phyloP scores from a whole-genome alignment of 2,329 filamentous ascomycete species.

The Didymella pomorum region DNA sequence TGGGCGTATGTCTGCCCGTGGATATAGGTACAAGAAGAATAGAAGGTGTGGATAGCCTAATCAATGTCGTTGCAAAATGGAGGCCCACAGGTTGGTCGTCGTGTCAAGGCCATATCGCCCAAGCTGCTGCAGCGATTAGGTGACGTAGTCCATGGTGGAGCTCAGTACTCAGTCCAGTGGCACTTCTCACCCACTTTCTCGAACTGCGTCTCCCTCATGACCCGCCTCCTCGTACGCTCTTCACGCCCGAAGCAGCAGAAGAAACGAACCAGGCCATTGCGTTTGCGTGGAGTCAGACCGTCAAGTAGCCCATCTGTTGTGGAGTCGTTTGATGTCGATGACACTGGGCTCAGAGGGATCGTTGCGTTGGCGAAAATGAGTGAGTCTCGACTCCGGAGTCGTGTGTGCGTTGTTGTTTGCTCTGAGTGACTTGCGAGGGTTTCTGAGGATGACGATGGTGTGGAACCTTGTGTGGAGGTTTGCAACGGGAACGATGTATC shows the following conservation, averaged over 20 bases:
- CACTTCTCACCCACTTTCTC: conserved; percentile 43
- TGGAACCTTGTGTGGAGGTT: conserved; percentile 5
- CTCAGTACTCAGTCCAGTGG: conserved; percentile 45
- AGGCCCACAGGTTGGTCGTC: no score
- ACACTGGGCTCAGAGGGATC: conserved; percentile 43
- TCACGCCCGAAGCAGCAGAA: conserved; percentile 48
- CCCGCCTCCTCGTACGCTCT: conserved; percentile 38
- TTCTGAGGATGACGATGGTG: conserved; percentile 14
- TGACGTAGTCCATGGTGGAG: not conserved
- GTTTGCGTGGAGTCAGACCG: conserved; percentile 40
- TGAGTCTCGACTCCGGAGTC: conserved; percentile 26
- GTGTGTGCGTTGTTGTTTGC: not conserved
- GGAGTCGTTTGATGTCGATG: conserved; percentile 24
- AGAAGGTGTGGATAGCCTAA: not conserved
- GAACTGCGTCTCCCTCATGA: conserved; percentile 33
- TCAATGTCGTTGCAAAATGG: no score
- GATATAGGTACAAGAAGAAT: not conserved
- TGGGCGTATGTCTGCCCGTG: not conserved
- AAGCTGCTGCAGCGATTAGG: not conserved
- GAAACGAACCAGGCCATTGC: conserved; percentile 41
- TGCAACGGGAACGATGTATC: conserved; percentile 30
- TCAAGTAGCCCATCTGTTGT: conserved; percentile 32
- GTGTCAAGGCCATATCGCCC: no score
- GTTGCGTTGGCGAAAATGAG: conserved; percentile 48
- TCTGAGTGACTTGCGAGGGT: conserved; percentile 9